These are phyloP conservation scores for Bolboschoenus planiculmis DNA, from an alignment of 176 grass and related monocot species.

Conservation along the genomic window DNA sequence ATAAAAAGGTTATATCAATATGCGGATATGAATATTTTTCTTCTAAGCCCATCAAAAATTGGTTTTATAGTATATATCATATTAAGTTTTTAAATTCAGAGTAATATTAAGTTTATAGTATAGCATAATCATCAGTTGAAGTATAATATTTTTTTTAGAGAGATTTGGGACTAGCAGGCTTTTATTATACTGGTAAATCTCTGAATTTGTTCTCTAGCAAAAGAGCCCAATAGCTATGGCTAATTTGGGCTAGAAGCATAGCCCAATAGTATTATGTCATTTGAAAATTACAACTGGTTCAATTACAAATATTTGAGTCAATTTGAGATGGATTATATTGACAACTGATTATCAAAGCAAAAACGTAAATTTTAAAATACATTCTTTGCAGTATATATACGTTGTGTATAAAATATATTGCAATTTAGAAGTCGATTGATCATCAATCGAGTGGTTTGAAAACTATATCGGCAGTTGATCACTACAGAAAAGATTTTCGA, in stretches of 20 bases:
- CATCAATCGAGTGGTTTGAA: neutral
- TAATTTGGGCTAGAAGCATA: neutral
- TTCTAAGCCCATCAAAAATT: no score
- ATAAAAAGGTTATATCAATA: no score
- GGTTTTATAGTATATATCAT: no score
- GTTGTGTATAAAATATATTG: neutral
- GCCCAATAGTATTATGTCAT: neutral
- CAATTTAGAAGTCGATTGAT: neutral
- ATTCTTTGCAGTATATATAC: neutral
- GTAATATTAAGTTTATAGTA: no score
- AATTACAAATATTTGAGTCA: neutral
- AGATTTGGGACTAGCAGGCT: no score
- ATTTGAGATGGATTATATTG: neutral
- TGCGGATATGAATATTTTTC: no score
- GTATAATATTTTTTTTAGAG: no score
- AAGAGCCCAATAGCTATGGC: neutral
- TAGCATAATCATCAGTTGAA: neutral
- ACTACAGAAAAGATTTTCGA: neutral
- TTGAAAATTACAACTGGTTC: neutral
- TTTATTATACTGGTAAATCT: no score
- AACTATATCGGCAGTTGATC: neutral
- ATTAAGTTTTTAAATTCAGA: no score
- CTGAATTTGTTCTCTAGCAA: neutral
- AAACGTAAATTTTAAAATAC: neutral
- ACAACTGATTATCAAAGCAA: neutral